Evolutionary conservation across 75 land plant species (phyloP).

Genomic region (Cunninghamia lanceolata): DNA sequence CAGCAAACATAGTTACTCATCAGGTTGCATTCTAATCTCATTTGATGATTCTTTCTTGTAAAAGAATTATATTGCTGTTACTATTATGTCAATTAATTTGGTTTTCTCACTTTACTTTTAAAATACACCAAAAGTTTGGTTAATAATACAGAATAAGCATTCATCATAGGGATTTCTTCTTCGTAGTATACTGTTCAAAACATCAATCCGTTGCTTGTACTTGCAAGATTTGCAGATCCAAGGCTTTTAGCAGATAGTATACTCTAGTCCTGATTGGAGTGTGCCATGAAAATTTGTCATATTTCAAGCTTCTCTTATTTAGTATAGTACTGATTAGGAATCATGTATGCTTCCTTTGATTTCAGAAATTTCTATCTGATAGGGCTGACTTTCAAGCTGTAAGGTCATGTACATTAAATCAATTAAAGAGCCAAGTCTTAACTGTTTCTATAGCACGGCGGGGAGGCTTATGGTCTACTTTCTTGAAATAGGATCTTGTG

Average conservation of each 20-base stretch:
- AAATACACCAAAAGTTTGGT: not conserved
- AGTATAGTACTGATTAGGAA: not conserved
- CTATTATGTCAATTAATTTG: not conserved
- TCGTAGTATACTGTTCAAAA: not conserved
- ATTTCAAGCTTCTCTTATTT: not conserved
- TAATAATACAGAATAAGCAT: not conserved
- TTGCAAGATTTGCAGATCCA: not conserved
- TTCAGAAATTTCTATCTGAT: not conserved
- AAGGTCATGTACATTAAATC: not conserved
- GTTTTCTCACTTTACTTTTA: not conserved
- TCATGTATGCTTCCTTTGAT: not conserved
- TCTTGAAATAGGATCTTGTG: not conserved
- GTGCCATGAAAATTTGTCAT: not conserved
- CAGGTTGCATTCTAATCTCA: slow-evolving; percentile 54
- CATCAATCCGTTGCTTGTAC: not conserved
- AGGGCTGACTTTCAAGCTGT: not conserved
- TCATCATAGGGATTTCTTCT: not conserved
- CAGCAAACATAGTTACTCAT: slow-evolving; percentile 76
- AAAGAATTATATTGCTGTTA: not conserved
- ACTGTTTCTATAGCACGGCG: not conserved
- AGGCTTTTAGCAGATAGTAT: not conserved
- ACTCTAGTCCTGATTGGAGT: not conserved
- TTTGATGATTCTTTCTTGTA: not conserved
- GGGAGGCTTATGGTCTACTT: not conserved
- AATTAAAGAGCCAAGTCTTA: not conserved